phyloP scores from a whole-genome alignment of 768 basidiomycete genomes.

The Aureoboletus auriporus region DNA sequence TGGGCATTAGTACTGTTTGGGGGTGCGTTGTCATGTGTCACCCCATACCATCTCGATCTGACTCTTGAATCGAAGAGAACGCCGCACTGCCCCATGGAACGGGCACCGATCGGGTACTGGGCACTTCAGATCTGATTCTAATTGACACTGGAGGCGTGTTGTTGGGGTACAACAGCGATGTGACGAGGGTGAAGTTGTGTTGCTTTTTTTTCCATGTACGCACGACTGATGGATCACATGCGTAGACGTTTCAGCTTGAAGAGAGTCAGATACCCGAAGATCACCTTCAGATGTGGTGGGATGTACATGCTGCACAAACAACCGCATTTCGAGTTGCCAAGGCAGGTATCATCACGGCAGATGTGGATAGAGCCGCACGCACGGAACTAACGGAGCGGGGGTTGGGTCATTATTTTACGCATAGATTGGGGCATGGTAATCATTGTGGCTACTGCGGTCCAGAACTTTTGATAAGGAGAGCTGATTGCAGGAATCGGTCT shows the following conservation, averaged over 20 bases:
- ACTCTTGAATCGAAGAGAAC: slow-evolving; percentile 49
- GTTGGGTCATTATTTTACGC: slow-evolving; percentile 66
- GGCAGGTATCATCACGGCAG: slow-evolving; percentile 46
- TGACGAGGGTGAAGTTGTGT: slow-evolving; percentile 58
- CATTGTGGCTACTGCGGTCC: slow-evolving; percentile 4
- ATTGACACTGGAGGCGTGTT: slow-evolving; percentile 72
- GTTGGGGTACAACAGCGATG: slow-evolving; percentile 74
- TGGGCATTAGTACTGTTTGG: slow-evolving; percentile 75
- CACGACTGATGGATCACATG: not conserved
- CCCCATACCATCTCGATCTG: not conserved
- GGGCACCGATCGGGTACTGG: slow-evolving; percentile 63
- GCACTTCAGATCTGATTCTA: slow-evolving; percentile 58
- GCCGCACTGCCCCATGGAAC: slow-evolving; percentile 84
- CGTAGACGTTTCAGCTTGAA: slow-evolving; percentile 62
- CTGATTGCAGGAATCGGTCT: slow-evolving; percentile 68
- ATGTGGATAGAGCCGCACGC: slow-evolving; percentile 64
- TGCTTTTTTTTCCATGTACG: not conserved
- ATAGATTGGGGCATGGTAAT: slow-evolving; percentile 76
- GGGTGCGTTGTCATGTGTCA: slow-evolving; percentile 40
- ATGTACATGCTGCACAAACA: slow-evolving; percentile 61
- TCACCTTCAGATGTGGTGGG: slow-evolving; percentile 58
- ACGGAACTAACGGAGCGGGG: slow-evolving; percentile 38
- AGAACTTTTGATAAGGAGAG: slow-evolving; percentile 8
- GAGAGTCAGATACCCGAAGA: slow-evolving; percentile 49
- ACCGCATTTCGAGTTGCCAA: slow-evolving; percentile 46